Evolutionary conservation across 441 rosid genomes (phyloP).

Genomic region (Arabidopsis hybrid): DNA sequence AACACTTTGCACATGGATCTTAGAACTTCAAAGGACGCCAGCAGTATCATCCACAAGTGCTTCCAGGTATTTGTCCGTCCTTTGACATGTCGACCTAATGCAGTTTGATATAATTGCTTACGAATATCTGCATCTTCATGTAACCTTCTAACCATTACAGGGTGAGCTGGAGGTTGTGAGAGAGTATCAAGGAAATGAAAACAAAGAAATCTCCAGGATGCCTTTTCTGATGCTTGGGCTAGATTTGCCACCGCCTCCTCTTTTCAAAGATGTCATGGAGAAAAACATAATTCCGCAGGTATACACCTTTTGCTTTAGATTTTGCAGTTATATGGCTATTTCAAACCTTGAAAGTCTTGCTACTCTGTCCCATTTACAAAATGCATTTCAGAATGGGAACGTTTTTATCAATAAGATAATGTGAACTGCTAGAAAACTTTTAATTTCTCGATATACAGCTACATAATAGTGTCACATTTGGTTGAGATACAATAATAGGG

Average conservation of each 20-base stretch:
- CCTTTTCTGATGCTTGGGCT: constrained; percentile 95
- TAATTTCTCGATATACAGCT: neutral
- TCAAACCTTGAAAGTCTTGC: constrained; percentile 9
- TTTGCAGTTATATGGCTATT: neutral
- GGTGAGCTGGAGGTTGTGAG: constrained; percentile 92
- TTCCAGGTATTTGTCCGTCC: constrained; percentile 67
- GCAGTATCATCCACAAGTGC: constrained; percentile 85
- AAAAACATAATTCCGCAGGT: constrained; percentile 99
- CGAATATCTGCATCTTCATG: constrained; percentile 9
- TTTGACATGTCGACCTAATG: constrained; percentile 1
- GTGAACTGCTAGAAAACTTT: neutral
- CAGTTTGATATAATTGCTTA: neutral
- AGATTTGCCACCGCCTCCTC: constrained; percentile 97
- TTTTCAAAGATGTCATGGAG: constrained; percentile 97
- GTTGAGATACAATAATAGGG: neutral
- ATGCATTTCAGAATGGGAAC: constrained; percentile 7
- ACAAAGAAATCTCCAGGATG: constrained; percentile 76
- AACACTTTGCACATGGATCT: constrained; percentile 85
- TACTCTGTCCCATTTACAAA: constrained; percentile 1
- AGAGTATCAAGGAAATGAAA: constrained; percentile 65
- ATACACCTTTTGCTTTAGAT: constrained; percentile 25
- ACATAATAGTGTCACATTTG: neutral
- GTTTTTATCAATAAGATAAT: neutral
- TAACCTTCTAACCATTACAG: constrained; percentile 42
- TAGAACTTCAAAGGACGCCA: constrained; percentile 60